These are phyloP conservation scores for Coemansia sp. DNA, from an alignment of 192 early-diverging fungal genomes.

Conservation along the genomic window DNA sequence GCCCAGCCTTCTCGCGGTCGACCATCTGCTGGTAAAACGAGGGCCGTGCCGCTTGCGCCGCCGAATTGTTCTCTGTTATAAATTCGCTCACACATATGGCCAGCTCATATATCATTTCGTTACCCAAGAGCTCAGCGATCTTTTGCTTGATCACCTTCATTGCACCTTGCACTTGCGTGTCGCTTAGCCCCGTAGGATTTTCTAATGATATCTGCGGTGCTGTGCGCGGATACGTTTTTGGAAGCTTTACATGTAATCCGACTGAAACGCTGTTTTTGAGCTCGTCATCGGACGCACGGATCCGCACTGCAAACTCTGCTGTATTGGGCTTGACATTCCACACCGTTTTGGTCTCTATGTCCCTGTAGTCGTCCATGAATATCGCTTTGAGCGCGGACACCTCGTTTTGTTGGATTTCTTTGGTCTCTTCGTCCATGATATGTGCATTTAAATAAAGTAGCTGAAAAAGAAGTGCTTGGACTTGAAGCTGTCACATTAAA, in stretches of 20 bases:
- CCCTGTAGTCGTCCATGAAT: slow-evolving; percentile 53
- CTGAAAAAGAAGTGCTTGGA: background rate
- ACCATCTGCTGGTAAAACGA: slow-evolving; percentile 55
- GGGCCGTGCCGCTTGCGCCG: slow-evolving; percentile 49
- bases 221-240: slow-evolving; percentile 66
- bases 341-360: slow-evolving; percentile 38
- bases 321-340: slow-evolving; percentile 47
- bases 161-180: slow-evolving; percentile 54
- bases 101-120: slow-evolving; percentile 72
- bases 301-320: slow-evolving; percentile 40
- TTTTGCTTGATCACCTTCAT: slow-evolving; percentile 30
- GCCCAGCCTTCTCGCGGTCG: slow-evolving; percentile 34
- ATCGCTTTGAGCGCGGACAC: slow-evolving; percentile 67
- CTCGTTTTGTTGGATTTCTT: slow-evolving; percentile 68
- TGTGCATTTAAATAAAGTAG: slow-evolving; percentile 21
- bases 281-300: slow-evolving; percentile 33
- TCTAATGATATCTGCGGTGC: slow-evolving; percentile 61
- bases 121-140: slow-evolving; percentile 49
- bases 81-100: slow-evolving; percentile 60
- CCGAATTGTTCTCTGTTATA: slow-evolving; percentile 59
- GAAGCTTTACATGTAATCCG: slow-evolving; percentile 51
- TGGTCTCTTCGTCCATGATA: slow-evolving; percentile 40
- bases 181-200: slow-evolving; percentile 56
- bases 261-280: slow-evolving; percentile 29
- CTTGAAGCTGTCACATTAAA: slow-evolving; percentile 4